These are phyloP conservation scores for Neurospora sp. DNA, from an alignment of 495 filamentous ascomycete species.

Conservation along the genomic window DNA sequence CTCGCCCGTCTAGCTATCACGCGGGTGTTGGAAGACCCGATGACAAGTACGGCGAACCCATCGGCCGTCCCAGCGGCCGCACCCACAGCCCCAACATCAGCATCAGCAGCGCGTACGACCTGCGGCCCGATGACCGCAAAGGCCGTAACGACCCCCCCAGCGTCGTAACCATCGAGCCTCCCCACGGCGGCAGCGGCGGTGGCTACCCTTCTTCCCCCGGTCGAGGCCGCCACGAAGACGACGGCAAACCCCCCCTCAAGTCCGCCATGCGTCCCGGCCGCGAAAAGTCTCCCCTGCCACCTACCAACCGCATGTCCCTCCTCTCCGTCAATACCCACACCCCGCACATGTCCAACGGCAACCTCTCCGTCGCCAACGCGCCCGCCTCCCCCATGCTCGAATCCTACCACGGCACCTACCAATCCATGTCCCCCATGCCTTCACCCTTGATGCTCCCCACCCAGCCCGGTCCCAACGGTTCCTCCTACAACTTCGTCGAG, in stretches of 20 bases:
- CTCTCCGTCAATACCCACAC: constrained; percentile 34
- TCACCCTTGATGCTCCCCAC: constrained; percentile 51
- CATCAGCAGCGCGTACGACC: not conserved
- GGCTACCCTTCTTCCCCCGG: constrained; percentile 8
- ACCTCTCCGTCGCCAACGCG: constrained; percentile 41
- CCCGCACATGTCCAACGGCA: constrained; percentile 18
- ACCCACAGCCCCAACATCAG: constrained; percentile 14
- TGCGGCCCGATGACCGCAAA: constrained; percentile 7
- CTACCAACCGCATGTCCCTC: constrained; percentile 36
- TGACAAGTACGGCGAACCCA: constrained; percentile 3
- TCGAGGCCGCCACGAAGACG: constrained; percentile 1
- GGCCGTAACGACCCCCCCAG: constrained; percentile 14
- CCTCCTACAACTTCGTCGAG: constrained; percentile 15
- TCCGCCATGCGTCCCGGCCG: constrained; percentile 25
- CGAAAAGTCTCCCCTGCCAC: constrained; percentile 39
- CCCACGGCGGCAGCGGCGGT: not conserved
- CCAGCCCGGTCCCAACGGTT: constrained; percentile 19
- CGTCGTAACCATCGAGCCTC: constrained; percentile 29
- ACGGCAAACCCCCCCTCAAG: constrained; percentile 10
- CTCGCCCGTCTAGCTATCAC: not conserved
- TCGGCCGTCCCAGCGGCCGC: constrained; percentile 18
- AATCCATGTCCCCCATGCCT: constrained; percentile 91
- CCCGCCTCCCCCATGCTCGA: constrained; percentile 80
- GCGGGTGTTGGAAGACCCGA: not conserved
- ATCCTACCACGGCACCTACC: constrained; percentile 89